phyloP scores from a whole-genome alignment of 768 basidiomycete species.

The Trametes cinnabarina region DNA sequence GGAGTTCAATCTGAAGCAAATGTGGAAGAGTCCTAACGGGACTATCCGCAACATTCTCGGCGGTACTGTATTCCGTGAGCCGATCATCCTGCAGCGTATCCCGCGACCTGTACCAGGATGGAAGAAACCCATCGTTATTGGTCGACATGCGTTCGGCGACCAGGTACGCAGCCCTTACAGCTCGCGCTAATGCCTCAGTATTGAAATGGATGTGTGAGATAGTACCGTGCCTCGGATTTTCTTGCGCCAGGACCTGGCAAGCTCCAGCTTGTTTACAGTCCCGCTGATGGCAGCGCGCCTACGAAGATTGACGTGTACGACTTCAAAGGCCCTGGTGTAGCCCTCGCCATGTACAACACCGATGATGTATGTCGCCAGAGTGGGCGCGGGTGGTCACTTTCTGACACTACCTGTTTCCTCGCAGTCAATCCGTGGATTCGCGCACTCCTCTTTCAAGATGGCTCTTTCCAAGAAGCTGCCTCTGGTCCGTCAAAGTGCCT shows the following conservation, averaged over 20 bases:
- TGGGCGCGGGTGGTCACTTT: background rate
- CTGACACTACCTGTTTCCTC: background rate
- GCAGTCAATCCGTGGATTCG: constrained; percentile 90
- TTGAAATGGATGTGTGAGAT: background rate
- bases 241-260: constrained; percentile 91
- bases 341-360: constrained; percentile 98
- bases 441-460: constrained; percentile 98
- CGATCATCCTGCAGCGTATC: constrained; percentile 88
- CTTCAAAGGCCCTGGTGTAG: constrained; percentile 90
- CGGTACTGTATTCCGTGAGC: constrained; percentile 98
- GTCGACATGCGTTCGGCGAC: constrained; percentile 97
- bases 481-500: constrained; percentile 52
- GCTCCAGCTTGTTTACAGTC: constrained; percentile 88
- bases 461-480: constrained; percentile 76
- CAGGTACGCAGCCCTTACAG: constrained; percentile 48
- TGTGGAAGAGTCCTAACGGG: constrained; percentile 98
- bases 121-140: constrained; percentile 95
- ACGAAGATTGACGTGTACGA: constrained; percentile 84
- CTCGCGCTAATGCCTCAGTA: background rate
- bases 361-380: constrained; percentile 61
- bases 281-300: constrained; percentile 65
- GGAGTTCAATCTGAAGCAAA: constrained; percentile 97
- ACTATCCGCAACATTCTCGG: constrained; percentile 98
- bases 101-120: constrained; percentile 96
- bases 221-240: constrained; percentile 94